Evolutionary conservation across 352 stramenopile species (phyloP).

Genomic region (Pythium volutum): DNA sequence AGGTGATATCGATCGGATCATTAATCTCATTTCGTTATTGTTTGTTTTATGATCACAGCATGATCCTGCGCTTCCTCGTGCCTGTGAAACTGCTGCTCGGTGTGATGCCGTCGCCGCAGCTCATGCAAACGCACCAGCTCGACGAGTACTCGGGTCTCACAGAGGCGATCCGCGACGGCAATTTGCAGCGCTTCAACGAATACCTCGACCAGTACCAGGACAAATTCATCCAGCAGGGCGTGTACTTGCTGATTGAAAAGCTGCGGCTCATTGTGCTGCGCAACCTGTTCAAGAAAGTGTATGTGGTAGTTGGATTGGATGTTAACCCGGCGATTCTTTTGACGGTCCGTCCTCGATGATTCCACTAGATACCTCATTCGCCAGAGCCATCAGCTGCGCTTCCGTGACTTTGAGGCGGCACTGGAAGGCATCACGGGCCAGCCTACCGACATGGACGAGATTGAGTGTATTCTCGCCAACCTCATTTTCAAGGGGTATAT

Average conservation of each 20-base stretch:
- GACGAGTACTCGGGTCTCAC: conserved; percentile 87
- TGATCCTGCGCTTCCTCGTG: conserved; percentile 95
- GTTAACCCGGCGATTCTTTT: not conserved
- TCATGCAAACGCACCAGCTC: conserved; percentile 90
- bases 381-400: conserved; percentile 87
- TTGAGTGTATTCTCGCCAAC: conserved; percentile 97
- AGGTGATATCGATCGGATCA: no score
- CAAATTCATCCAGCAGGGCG: conserved; percentile 90
- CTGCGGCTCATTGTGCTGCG: conserved; percentile 93
- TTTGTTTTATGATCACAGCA: conserved; percentile 29
- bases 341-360: not conserved
- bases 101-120: conserved; percentile 85
- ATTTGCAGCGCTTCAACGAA: conserved; percentile 92
- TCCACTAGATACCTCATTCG: conserved; percentile 69
- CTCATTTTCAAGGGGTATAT: conserved; percentile 96
- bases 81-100: conserved; percentile 93
- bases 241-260: conserved; percentile 96
- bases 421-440: conserved; percentile 85
- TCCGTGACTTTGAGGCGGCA: conserved; percentile 87
- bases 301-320: conserved; percentile 30
- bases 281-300: conserved; percentile 96
- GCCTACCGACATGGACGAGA: conserved; percentile 92
- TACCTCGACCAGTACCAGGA: conserved; percentile 89
- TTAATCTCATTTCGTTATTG: no score
- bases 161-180: conserved; percentile 88